Percentiles rank a stretch among this genome's conserved stretches.
Evolutionary conservation across 306 rosid species (phyloP).

Genomic region (Arachis hypogaea): DNA sequence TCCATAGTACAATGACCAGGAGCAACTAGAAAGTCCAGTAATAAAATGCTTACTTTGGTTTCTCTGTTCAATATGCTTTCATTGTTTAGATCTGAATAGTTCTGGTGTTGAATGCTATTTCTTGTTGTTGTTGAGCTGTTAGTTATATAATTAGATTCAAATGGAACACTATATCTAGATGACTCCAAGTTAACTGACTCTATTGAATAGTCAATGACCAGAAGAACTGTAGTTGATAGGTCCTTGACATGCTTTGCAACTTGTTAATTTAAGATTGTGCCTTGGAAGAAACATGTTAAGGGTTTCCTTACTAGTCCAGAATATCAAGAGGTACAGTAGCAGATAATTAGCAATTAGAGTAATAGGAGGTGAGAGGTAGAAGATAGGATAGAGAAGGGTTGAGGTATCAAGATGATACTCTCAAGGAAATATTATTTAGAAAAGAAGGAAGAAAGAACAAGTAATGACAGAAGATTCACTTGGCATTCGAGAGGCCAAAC

Average conservation of each 20-base stretch:
- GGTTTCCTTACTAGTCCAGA: too few species aligned
- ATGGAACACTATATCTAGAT: conserved; percentile 4
- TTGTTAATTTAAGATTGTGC: conserved; percentile 6
- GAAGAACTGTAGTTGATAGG: conserved; percentile 5
- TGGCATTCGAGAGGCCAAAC: too few species aligned
- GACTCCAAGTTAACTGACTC: conserved; percentile 1
- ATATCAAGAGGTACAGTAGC: too few species aligned
- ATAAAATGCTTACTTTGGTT: neutral
- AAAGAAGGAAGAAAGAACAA: too few species aligned
- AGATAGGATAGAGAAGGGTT: too few species aligned
- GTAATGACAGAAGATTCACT: too few species aligned
- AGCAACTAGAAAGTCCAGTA: conserved; percentile 21
- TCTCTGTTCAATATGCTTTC: conserved; percentile 18
- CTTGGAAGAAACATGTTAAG: neutral
- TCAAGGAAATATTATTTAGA: too few species aligned
- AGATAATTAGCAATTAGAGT: too few species aligned
- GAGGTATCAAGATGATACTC: too few species aligned
- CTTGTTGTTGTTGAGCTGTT: conserved; percentile 25
- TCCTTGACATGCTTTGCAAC: conserved; percentile 22
- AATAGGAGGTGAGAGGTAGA: too few species aligned
- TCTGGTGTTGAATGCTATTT: neutral
- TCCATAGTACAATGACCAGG: neutral
- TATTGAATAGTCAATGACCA: neutral
- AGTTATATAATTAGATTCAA: neutral
- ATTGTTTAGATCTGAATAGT: neutral